Conservation (phyloP, 805 yeast species). For the Zygosaccharomyces rouxii region DNA sequence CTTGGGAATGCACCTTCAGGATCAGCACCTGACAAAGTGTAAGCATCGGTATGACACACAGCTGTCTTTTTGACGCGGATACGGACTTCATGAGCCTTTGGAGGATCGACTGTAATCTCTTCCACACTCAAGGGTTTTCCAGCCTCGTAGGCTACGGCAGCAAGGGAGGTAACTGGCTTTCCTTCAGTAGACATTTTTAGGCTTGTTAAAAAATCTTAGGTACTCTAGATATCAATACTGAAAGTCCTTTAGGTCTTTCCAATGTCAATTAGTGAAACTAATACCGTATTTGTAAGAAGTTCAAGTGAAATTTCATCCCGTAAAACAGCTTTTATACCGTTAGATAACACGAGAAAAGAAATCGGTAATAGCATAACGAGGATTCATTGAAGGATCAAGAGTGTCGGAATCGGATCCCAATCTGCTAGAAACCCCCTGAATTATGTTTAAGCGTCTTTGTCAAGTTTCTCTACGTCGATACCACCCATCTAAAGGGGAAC, state of each 20-base stretch:
- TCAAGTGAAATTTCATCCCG: neutral
- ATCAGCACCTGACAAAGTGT: constrained; percentile 88
- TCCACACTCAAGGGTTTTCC: constrained; percentile 78
- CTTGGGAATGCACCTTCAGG: constrained; percentile 96
- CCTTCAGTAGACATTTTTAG: constrained; percentile 27
- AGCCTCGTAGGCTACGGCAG: constrained; percentile 98
- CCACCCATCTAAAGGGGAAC: constrained; percentile 27
- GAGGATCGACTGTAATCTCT: constrained; percentile 86
- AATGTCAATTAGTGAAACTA: neutral
- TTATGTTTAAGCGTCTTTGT: neutral
- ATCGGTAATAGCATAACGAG: neutral
- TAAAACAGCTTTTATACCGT: neutral
- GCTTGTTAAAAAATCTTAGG: neutral
- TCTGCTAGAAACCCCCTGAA: neutral
- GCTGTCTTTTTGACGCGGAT: constrained; percentile 84
- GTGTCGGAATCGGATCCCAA: neutral
- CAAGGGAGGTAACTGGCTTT: constrained; percentile 72
- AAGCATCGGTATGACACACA: constrained; percentile 98
- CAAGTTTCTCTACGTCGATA: constrained; percentile 18
- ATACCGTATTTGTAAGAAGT: neutral
- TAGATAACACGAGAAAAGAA: neutral
- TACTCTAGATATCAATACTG: neutral
- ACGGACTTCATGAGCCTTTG: constrained; percentile 96
- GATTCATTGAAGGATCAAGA: neutral
- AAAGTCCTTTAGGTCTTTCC: neutral